Base-by-base conservation (phyloP, 805 yeast genomes). In the Yamadazyma scolyti region DNA sequence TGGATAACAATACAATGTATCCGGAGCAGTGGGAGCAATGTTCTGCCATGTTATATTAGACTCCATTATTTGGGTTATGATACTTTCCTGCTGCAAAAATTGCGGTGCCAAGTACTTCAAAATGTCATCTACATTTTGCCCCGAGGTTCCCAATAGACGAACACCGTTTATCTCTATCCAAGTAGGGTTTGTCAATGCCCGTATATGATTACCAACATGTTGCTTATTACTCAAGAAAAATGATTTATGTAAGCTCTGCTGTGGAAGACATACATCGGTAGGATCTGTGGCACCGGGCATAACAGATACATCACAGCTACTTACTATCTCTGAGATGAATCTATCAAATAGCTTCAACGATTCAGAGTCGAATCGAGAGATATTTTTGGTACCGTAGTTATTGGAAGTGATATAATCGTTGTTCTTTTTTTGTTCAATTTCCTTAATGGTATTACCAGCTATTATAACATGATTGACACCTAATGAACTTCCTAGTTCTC, bases 21-120 rank as follows among this genome's bases (percentile, higher is more conserved):
- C 97, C 0, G 98, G 98, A 1, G 96, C 95, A 0, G 97, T 88
- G 2, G 98, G 98, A 1, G 85, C 79, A 15, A 85, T 65, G 48
- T 86, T 86, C 47, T 88, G 90, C 95, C 96, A 89, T 27, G 64
- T 59, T 21, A 93, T 50, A 0, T 85, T 82, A 10, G 77, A 67
- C 44, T 79, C 83, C 62, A 90, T 68, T 13, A 60, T 45, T 4
- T 48, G 36, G 7, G 35, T 6, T 2, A 31, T 14, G 46, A 81
- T 58, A 13, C 71, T 68, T 11, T 75, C 44, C 34, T 82, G 57
- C 11, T 34, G 16, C 7, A 48, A 50, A 1, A 50, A 48, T 13
- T 55, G 48, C 17, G 67, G 58, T 7, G 30, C 28, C 35, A 71
- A 49, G 46, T 90, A 90, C 46, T 80, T 83, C 48, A 67, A 63